Evolutionary conservation across 2,329 filamentous ascomycete species (phyloP).

Genomic region (Samsoniella hepiali): DNA sequence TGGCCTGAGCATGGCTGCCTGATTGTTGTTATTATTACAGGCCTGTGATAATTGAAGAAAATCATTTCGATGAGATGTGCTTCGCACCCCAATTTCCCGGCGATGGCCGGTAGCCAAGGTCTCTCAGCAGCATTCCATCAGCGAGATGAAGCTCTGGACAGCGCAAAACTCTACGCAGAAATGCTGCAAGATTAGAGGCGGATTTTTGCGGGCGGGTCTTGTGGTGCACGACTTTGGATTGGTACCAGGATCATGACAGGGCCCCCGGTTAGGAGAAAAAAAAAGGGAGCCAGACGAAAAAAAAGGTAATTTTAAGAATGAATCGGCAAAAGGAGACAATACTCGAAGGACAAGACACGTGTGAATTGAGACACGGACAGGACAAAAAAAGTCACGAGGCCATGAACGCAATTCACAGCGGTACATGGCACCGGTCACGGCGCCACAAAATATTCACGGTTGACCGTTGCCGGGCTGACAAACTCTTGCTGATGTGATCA

Average conservation of each 20-base stretch:
- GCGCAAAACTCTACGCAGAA: background rate
- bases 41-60: background rate
- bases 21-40: background rate
- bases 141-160: too few species aligned
- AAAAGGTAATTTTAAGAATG: too few species aligned
- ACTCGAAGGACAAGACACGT: background rate
- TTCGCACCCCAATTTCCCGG: background rate
- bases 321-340: background rate
- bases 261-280: background rate
- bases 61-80: too few species aligned
- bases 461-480: background rate
- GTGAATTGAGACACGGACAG: background rate
- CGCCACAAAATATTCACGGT: background rate
- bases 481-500: conserved; percentile 1
- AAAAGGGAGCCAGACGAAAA: background rate
- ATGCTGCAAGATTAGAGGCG: too few species aligned
- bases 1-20: background rate
- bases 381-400: background rate
- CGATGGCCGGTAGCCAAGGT: too few species aligned
- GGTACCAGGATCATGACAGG: background rate
- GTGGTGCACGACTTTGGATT: too few species aligned
- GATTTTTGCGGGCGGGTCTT: too few species aligned
- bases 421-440: conserved; percentile 1
- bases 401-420: conserved; percentile 5
- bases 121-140: too few species aligned